phyloP scores from a whole-genome alignment of 139 green algal genomes.

The Chlamydomonas urium region DNA sequence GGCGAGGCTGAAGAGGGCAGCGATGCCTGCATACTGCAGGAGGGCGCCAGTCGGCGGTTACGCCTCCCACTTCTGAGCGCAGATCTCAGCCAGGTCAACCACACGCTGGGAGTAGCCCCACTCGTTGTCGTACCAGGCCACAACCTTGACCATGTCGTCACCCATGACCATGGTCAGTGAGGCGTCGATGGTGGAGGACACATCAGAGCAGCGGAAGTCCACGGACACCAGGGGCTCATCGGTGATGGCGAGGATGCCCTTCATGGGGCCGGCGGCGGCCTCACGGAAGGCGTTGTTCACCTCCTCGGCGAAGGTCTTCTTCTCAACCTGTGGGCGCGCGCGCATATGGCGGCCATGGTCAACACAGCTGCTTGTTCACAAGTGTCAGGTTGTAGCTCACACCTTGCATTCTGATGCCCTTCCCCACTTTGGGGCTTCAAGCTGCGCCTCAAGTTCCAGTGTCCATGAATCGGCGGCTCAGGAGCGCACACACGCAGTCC shows the following conservation, averaged over 20 bases:
- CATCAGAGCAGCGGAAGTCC: conserved; percentile 84
- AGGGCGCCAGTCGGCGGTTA: too few species aligned
- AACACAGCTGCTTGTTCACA: too few species aligned
- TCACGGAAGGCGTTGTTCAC: conserved; percentile 96
- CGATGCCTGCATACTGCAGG: too few species aligned
- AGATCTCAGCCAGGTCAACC: conserved; percentile 91
- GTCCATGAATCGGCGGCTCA: too few species aligned
- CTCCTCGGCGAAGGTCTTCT: conserved; percentile 99
- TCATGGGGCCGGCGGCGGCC: conserved; percentile 74
- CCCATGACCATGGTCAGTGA: conserved; percentile 99
- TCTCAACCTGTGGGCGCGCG: conserved; percentile 83
- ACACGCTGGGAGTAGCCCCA: conserved; percentile 93
- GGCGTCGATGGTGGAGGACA: conserved; percentile 91
- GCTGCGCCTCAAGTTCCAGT: too few species aligned
- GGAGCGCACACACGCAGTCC: too few species aligned
- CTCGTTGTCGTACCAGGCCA: conserved; percentile 93
- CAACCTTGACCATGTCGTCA: conserved; percentile 97
- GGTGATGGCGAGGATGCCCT: conserved; percentile 87
- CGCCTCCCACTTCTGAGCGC: conserved; percentile 61
- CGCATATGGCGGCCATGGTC: too few species aligned
- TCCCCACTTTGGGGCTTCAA: too few species aligned
- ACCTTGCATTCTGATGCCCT: too few species aligned
- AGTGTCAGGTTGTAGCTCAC: too few species aligned
- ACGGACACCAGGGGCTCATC: conserved; percentile 95
- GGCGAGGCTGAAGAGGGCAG: too few species aligned